Conservation (phyloP, 2,329 filamentous ascomycete genomes). For the Furcasterigmium furcatum region DNA sequence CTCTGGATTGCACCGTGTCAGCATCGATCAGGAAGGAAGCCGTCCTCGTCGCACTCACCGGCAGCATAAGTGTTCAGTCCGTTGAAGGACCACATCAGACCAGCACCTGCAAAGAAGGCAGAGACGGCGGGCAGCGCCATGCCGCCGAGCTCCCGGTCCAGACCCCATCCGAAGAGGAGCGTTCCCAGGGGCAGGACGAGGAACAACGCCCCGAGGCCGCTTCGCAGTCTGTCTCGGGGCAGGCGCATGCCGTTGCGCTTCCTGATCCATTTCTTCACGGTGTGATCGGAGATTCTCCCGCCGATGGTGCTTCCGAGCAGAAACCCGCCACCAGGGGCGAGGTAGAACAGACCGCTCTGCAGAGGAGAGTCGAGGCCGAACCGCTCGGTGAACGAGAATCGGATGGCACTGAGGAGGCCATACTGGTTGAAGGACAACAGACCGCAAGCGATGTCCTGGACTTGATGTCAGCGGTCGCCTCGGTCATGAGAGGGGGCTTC, state of each 20-base stretch:
- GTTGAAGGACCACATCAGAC: constrained; percentile 32
- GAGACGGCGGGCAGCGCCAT: constrained; percentile 28
- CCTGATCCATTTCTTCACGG: constrained; percentile 33
- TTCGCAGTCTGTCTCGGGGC: constrained; percentile 26
- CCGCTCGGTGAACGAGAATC: constrained; percentile 67
- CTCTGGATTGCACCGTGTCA: constrained; percentile 6
- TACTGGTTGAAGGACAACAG: constrained; percentile 34
- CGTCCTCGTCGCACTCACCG: constrained; percentile 17
- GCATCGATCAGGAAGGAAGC: background rate
- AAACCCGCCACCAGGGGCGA: constrained; percentile 66
- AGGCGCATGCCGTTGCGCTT: constrained; percentile 27
- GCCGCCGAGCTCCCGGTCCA: constrained; percentile 25
- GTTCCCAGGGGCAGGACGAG: constrained; percentile 24
- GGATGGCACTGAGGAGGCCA: constrained; percentile 57
- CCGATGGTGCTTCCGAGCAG: constrained; percentile 63
- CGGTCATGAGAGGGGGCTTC: background rate
- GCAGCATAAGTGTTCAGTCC: constrained; percentile 35
- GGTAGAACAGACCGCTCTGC: constrained; percentile 64
- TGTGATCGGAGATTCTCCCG: constrained; percentile 41
- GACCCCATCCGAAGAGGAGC: constrained; percentile 30
- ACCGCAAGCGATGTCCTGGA: constrained; percentile 9
- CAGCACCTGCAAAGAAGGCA: constrained; percentile 26
- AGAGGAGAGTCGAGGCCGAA: constrained; percentile 62
- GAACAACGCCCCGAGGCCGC: constrained; percentile 23
- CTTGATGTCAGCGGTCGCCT: background rate